These are phyloP conservation scores for Ogataea haglerorum DNA, from an alignment of 805 yeast species.

Conservation along the genomic window DNA sequence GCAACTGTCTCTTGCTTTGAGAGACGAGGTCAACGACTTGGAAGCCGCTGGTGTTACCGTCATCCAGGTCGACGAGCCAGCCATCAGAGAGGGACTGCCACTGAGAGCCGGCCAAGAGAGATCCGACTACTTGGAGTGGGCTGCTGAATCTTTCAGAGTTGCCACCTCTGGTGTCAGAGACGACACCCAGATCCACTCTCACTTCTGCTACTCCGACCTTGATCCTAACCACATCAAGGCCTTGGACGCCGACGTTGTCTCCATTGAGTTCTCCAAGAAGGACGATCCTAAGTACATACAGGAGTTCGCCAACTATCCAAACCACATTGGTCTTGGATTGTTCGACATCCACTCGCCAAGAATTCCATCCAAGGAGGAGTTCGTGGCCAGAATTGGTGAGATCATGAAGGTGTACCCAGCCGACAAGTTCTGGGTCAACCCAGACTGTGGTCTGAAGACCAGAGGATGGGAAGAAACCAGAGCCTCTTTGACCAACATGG, in stretches of 20 bases:
- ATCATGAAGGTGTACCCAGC: constrained; percentile 97
- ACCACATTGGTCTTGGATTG: constrained; percentile 99
- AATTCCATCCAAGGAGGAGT: constrained; percentile 97
- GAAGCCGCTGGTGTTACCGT: constrained; percentile 98
- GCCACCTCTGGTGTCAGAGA: constrained; percentile 97
- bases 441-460: constrained; percentile 99
- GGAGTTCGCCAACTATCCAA: constrained; percentile 97
- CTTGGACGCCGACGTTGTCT: constrained; percentile 98
- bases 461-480: constrained; percentile 99
- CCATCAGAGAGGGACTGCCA: constrained; percentile 99
- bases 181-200: constrained; percentile 97
- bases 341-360: constrained; percentile 99
- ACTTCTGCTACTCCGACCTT: constrained; percentile 99
- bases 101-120: constrained; percentile 97
- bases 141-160: constrained; percentile 99
- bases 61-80: constrained; percentile 99
- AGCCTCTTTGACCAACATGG: constrained; percentile 96
- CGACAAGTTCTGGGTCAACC: constrained; percentile 99
- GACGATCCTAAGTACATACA: constrained; percentile 97
- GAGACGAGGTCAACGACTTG: constrained; percentile 97
- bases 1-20: constrained; percentile 95
- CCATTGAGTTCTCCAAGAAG: constrained; percentile 99
- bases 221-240: constrained; percentile 99
- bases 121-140: constrained; percentile 95
- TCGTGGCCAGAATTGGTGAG: constrained; percentile 87